Base-by-base conservation (phyloP, 768 basidiomycete species). In the Cystofilobasidium macerans region DNA sequence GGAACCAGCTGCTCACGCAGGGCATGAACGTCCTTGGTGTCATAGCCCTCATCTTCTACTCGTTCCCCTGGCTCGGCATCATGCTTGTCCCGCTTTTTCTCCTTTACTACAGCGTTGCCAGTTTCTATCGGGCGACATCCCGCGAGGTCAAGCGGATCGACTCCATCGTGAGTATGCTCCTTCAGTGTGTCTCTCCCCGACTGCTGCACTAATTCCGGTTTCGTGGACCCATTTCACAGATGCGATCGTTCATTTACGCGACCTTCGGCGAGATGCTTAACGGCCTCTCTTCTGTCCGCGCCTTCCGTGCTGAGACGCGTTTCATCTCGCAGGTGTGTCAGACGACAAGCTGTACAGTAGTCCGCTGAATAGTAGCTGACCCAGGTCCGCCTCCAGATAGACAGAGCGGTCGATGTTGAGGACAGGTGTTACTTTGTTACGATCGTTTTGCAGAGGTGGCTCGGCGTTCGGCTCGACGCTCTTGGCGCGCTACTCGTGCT, bases 181-280 rank as follows among this genome's bases (percentile, higher is more conserved):
- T 40, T 40, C 9, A 40, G 16, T 40, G 18, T 42, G 24, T 38
- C 28, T 56, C 38, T 16, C 33, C 28, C 12, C 24, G 5, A n/a
- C n/a, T 40, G 24, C 60, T 64, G 24, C 30, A 58, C 11, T 64
- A 38, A 43, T 57, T 22, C 8, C 40, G 13, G 2, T 28, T 36
- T 11, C 3, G 28, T 20, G 33, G 47, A n/a, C n/a, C n/a, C n/a
- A n/a, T n/a, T n/a, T 26, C 13, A 4, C 60, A 83, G 89, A 94
- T 78, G 85, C 89, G 36, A 80, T 94, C 30, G 75, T 94, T 38
- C 84, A 89, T 97, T n/a, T 95, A 95, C 74, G 85, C 89, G 0
- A 89, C 93, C 73, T 95, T 95, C 76, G 88, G 89, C 3, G 92
- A 95, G 77, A 88, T 86, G 33, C 79, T 95, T 14, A 85, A 86